phyloP scores from a whole-genome alignment of 2,329 filamentous ascomycete species.

The Talaromyces funiculosus region DNA sequence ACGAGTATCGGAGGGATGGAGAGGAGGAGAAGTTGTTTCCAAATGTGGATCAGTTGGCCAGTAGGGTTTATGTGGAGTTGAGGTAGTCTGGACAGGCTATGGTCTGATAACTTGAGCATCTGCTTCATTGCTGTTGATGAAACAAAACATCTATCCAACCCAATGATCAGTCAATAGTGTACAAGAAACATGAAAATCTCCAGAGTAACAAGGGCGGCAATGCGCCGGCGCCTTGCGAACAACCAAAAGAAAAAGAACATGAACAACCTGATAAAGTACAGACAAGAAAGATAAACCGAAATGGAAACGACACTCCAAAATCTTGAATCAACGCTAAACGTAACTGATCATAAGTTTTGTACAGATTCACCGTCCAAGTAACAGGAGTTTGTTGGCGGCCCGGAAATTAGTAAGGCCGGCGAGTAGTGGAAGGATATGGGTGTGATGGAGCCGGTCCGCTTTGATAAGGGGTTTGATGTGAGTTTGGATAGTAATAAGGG shows the following conservation, averaged over 20 bases:
- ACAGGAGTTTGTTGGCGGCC: background rate
- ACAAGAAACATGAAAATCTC: background rate
- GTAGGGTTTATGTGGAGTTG: constrained; percentile 2
- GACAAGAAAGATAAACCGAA: constrained; percentile 4
- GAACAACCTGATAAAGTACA: background rate
- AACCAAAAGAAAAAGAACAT: background rate
- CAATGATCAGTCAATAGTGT: background rate
- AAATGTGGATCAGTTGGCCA: background rate
- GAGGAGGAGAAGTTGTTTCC: background rate
- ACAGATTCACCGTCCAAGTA: background rate
- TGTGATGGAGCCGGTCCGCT: background rate
- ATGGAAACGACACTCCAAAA: background rate
- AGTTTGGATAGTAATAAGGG: constrained; percentile 3
- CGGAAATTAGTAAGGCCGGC: background rate
- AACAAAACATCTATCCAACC: background rate
- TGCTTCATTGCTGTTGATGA: background rate
- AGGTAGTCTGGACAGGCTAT: background rate
- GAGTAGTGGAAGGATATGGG: background rate
- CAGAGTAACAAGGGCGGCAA: background rate
- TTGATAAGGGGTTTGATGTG: background rate
- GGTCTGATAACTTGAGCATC: background rate
- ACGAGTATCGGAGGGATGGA: background rate
- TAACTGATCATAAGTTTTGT: background rate
- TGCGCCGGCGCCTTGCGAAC: background rate
- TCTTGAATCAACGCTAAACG: background rate